Evolutionary conservation across 345 rosid genomes (phyloP).

Genomic region (Bruguiera gymnorhiza): DNA sequence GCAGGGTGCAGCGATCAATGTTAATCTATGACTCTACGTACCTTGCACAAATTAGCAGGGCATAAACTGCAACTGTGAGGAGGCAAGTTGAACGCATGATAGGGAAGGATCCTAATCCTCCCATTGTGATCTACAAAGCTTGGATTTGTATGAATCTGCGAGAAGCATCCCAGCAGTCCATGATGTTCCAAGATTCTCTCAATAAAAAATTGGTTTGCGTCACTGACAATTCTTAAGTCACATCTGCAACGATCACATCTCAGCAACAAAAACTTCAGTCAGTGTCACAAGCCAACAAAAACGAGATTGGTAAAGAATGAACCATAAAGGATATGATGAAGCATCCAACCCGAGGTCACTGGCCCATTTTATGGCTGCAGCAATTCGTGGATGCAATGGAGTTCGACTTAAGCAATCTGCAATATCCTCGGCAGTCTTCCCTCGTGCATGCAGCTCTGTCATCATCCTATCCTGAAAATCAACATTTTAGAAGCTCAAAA

Average conservation of each 20-base stretch:
- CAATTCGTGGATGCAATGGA: slow-evolving; percentile 44
- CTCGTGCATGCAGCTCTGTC: slow-evolving; percentile 72
- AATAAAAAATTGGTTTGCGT: slow-evolving; percentile 74
- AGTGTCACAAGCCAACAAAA: slow-evolving; percentile 1
- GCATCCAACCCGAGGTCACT: slow-evolving; percentile 42
- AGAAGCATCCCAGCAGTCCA: slow-evolving; percentile 56
- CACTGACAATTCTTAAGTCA: slow-evolving; percentile 73
- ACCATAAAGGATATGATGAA: not conserved
- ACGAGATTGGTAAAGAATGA: not conserved
- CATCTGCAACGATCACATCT: slow-evolving; percentile 42
- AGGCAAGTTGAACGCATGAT: slow-evolving; percentile 38
- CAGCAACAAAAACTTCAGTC: slow-evolving; percentile 11
- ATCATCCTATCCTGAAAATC: slow-evolving; percentile 75
- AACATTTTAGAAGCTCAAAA: too few relatives aligned
- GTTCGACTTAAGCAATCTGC: slow-evolving; percentile 50
- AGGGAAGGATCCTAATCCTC: slow-evolving; percentile 55
- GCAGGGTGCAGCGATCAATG: too few relatives aligned
- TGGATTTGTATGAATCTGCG: slow-evolving; percentile 61
- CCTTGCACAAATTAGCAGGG: slow-evolving; percentile 83
- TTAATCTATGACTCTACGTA: slow-evolving; percentile 6
- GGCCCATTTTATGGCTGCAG: slow-evolving; percentile 55
- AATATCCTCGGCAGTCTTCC: slow-evolving; percentile 54
- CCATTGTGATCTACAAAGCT: slow-evolving; percentile 46
- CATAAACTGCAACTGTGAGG: slow-evolving; percentile 62
- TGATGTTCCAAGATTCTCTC: slow-evolving; percentile 72